Evolutionary conservation across 148 eudicot species (phyloP), one percentile per base, ranked within the genome.

Genomic region (Nyssa sinensis): DNA sequence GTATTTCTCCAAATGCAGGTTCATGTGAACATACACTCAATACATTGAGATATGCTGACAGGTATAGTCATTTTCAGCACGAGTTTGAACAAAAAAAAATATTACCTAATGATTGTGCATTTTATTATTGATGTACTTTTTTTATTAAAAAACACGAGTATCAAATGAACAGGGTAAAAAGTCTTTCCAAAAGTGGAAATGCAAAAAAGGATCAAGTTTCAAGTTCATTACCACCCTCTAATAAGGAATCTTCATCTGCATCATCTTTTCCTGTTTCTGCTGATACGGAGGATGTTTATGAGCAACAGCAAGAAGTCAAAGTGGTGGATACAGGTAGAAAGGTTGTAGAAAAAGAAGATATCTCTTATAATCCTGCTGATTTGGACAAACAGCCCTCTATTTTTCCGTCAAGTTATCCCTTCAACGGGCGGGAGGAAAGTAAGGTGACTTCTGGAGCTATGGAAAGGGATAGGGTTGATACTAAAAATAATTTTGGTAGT

Each of bases 21-120:
- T 96, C 99, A 34, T 96, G 99, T 64, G 99, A 96, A 80, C 99
- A 96, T 58, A 96, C 99, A 16, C 97, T 96, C 74, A 96, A 96
- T 75, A 96, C 99, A 31, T 75, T 96, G 80, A 91, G 99, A 96
- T 96, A 96, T 86, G 99, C 99, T 21, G 99, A 96, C 73, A 85
- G 99, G 99, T 96, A 84, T 66, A 60, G 19, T 41, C 14, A 5
- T 47, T 75, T 72, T 68, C 41, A 66, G 30, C 39, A 23, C 33
- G n/a, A 55, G 53, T 24, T 29, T 47, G 29, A 65, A 66, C 31
- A 64, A 64, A 63, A 33, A 19, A n/a, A 0, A 39, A 39, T 41
- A 23, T 29, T n/a, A n/a, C 34, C 17, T 39, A 19, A 17, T 74
- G 23, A 35, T 70, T 68, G 66, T 29, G 17, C 41, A 24, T 21